phyloP scores from a whole-genome alignment of 192 early-diverging fungal genomes.

The Coemansia sp. region DNA sequence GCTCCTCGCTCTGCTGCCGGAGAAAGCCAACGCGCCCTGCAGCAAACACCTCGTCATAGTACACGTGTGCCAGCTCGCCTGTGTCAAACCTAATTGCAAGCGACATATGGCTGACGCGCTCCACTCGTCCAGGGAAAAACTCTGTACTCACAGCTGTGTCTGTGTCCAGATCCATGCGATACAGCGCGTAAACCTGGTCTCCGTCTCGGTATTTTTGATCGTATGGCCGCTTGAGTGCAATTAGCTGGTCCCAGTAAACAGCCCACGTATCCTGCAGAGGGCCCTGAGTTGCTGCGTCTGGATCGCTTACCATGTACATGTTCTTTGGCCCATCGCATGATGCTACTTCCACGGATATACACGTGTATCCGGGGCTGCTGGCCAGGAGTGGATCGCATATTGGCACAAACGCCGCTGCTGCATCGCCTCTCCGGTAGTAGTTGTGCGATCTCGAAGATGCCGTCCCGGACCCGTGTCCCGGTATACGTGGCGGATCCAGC shows the following conservation, averaged over 20 bases:
- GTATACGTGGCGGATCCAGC: conserved; percentile 35
- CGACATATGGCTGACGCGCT: conserved; percentile 20
- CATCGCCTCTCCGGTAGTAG: conserved; percentile 45
- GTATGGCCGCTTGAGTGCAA: conserved; percentile 38
- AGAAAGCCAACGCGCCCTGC: conserved; percentile 46
- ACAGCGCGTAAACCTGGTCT: conserved; percentile 52
- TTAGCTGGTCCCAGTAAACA: conserved; percentile 48
- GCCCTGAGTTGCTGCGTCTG: conserved; percentile 2
- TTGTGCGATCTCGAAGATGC: conserved; percentile 20
- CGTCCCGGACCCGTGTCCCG: conserved; percentile 1
- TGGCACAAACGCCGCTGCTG: conserved; percentile 41
- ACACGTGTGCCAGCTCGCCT: conserved; percentile 36
- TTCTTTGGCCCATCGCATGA: conserved; percentile 36
- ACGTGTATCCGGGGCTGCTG: conserved; percentile 19
- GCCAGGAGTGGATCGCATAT: conserved; percentile 12
- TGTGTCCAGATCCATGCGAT: conserved; percentile 30
- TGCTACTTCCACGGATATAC: conserved; percentile 21
- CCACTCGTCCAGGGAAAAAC: conserved; percentile 40
- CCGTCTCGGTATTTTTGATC: conserved; percentile 38
- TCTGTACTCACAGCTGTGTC: conserved; percentile 44
- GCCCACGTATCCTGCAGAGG: conserved; percentile 28
- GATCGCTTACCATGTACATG: conserved; percentile 44
- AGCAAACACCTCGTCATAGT: conserved; percentile 53
- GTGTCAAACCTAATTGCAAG: conserved; percentile 34
- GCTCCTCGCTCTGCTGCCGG: conserved; percentile 32